Percentiles rank a stretch among this genome's conserved stretches.
phyloP scores from a whole-genome alignment of 1,284 basidiomycete genomes.

The Ganoderma multipileum region DNA sequence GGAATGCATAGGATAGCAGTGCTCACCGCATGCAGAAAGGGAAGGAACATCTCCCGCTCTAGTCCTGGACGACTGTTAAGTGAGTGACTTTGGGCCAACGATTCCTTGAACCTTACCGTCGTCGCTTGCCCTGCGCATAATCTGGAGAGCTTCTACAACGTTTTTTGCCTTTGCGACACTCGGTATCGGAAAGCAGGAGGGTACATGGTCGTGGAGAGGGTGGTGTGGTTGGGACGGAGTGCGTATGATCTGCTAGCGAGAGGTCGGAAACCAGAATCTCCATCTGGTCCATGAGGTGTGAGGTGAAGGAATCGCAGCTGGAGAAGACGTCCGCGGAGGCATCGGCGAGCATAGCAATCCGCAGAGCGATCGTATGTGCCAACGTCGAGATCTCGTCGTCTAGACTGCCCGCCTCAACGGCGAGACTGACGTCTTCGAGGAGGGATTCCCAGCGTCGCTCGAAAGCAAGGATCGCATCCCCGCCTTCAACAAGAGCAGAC shows the following conservation, averaged over 20 bases:
- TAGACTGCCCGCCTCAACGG: not conserved
- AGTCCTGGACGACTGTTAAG: too few species aligned
- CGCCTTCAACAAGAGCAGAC: slow-evolving; percentile 23
- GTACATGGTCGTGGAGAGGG: too few species aligned
- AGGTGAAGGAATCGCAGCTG: slow-evolving; percentile 1
- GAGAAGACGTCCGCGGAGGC: not conserved
- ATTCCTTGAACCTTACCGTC: too few species aligned
- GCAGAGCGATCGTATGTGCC: not conserved
- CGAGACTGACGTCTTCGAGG: slow-evolving; percentile 21
- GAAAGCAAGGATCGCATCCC: slow-evolving; percentile 26
- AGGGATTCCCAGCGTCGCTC: slow-evolving; percentile 13
- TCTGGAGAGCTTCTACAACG: too few species aligned
- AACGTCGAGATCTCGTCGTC: not conserved
- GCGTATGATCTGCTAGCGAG: not conserved
- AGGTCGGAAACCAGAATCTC: slow-evolving; percentile 6
- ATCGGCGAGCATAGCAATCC: slow-evolving; percentile 12
- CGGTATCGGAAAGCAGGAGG: too few species aligned
- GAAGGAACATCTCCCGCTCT: too few species aligned
- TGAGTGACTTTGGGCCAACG: too few species aligned
- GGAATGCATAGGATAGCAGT: too few species aligned
- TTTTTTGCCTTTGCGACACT: too few species aligned
- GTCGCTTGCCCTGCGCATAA: too few species aligned
- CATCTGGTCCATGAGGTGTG: slow-evolving; percentile 8
- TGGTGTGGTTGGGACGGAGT: too few species aligned
- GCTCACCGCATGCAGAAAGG: too few species aligned